Percentiles rank a stretch among this genome's conserved stretches.
Evolutionary conservation across 2,329 filamentous ascomycete species (phyloP).

Genomic region (Colletotrichum sp.): DNA sequence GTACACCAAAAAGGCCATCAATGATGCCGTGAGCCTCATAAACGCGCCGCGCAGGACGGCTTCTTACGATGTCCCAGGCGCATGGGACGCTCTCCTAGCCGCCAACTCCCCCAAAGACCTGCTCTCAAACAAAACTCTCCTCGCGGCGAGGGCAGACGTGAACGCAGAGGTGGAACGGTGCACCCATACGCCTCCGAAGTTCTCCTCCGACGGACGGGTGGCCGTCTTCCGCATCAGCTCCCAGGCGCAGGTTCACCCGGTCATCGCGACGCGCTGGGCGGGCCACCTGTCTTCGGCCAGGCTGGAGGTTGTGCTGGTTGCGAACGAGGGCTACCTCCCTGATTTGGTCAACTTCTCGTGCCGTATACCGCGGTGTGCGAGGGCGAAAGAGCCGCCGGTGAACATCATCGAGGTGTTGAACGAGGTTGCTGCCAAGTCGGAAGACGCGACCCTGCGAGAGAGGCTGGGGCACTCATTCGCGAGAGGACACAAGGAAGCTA

Average conservation of each 20-base stretch:
- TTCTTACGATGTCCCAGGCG: slow-evolving; percentile 62
- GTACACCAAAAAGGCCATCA: slow-evolving; percentile 66
- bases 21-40: slow-evolving; percentile 66
- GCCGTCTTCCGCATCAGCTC: slow-evolving; percentile 68
- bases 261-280: slow-evolving; percentile 72
- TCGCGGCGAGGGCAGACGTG: slow-evolving; percentile 62
- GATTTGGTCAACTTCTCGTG: slow-evolving; percentile 73
- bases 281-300: slow-evolving; percentile 62
- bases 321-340: slow-evolving; percentile 69
- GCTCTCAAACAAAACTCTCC: slow-evolving; percentile 51
- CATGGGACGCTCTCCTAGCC: slow-evolving; percentile 63
- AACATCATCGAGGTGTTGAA: slow-evolving; percentile 67
- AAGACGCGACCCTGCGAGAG: slow-evolving; percentile 42
- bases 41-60: slow-evolving; percentile 70
- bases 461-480: slow-evolving; percentile 69
- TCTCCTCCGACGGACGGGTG: slow-evolving; percentile 66
- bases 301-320: slow-evolving; percentile 69
- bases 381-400: slow-evolving; percentile 58
- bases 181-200: slow-evolving; percentile 66
- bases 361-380: slow-evolving; percentile 62
- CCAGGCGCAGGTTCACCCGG: slow-evolving; percentile 67
- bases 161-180: slow-evolving; percentile 66
- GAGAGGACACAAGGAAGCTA: slow-evolving; percentile 70
- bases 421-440: slow-evolving; percentile 50
- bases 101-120: slow-evolving; percentile 58